Percentiles rank a stretch among this genome's conserved stretches.
These are phyloP conservation scores for Gilbertella persicaria DNA, from an alignment of 371 early-diverging fungal genomes.

Conservation along the genomic window DNA sequence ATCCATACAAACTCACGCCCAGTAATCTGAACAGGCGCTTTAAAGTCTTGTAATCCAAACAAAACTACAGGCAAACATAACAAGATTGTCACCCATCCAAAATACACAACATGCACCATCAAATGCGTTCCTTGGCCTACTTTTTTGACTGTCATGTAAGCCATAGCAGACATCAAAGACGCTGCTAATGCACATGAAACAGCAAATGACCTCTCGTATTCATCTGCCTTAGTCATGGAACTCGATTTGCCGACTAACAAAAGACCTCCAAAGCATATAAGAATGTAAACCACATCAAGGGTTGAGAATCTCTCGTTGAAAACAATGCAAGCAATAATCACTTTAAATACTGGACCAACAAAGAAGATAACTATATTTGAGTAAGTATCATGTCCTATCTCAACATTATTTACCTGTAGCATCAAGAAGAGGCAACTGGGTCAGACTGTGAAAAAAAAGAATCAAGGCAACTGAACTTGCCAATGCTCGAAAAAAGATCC, in stretches of 20 bases:
- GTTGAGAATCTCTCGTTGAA: constrained; percentile 62
- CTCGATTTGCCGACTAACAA: constrained; percentile 64
- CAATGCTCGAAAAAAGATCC: constrained; percentile 64
- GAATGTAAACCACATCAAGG: constrained; percentile 55
- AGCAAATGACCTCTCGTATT: constrained; percentile 26
- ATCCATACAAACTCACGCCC: constrained; percentile 33
- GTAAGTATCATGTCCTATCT: neutral
- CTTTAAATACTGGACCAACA: constrained; percentile 74
- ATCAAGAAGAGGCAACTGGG: constrained; percentile 71
- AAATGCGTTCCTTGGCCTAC: constrained; percentile 64
- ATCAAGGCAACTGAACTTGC: constrained; percentile 68
- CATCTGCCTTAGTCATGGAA: constrained; percentile 44
- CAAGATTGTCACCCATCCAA: constrained; percentile 58
- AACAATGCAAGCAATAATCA: constrained; percentile 59
- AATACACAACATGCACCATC: constrained; percentile 75
- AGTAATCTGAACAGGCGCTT: constrained; percentile 1
- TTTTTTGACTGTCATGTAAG: constrained; percentile 72
- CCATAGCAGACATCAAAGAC: constrained; percentile 60
- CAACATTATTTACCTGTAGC: constrained; percentile 55
- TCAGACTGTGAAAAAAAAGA: constrained; percentile 68
- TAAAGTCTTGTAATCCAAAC: constrained; percentile 9
- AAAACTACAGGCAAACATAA: constrained; percentile 19
- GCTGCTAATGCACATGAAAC: constrained; percentile 53
- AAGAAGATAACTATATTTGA: constrained; percentile 71
- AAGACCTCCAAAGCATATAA: constrained; percentile 64